Evolutionary conservation across 176 grass and related monocot genomes (phyloP).

Genomic region (Thalia dealbata): DNA sequence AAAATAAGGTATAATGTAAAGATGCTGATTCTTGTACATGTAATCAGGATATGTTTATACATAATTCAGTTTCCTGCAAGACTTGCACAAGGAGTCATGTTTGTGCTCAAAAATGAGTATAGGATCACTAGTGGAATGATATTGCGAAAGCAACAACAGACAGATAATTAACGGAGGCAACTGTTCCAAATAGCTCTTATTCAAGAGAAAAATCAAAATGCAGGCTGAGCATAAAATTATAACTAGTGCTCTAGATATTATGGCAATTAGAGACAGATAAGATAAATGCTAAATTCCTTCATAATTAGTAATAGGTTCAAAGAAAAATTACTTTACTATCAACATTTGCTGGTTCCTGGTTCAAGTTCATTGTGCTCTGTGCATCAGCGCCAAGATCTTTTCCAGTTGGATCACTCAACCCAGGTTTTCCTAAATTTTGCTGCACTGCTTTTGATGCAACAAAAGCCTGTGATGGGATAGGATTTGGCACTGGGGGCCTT

Average conservation of each 20-base stretch:
- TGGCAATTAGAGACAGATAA: background rate
- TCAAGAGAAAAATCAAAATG: background rate
- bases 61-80: too few relatives aligned
- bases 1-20: background rate
- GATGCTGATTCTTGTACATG: too few relatives aligned
- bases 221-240: background rate
- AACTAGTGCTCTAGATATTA: background rate
- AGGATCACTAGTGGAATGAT: too few relatives aligned
- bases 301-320: background rate
- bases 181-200: background rate
- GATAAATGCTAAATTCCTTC: background rate
- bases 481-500: slow-evolving; percentile 52
- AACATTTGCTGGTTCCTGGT: slow-evolving; percentile 37
- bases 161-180: background rate
- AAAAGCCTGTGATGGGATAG: slow-evolving; percentile 55
- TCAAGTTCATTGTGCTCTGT: slow-evolving; percentile 32
- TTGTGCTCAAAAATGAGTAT: too few relatives aligned
- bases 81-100: too few relatives aligned
- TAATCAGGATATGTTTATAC: too few relatives aligned
- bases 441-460: slow-evolving; percentile 35
- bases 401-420: slow-evolving; percentile 46
- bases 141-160: background rate
- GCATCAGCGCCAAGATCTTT: slow-evolving; percentile 40
- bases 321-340: slow-evolving; percentile 52
- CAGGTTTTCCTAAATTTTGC: slow-evolving; percentile 44